phyloP scores from a whole-genome alignment of 768 basidiomycete genomes.

The Megacollybia marginata region DNA sequence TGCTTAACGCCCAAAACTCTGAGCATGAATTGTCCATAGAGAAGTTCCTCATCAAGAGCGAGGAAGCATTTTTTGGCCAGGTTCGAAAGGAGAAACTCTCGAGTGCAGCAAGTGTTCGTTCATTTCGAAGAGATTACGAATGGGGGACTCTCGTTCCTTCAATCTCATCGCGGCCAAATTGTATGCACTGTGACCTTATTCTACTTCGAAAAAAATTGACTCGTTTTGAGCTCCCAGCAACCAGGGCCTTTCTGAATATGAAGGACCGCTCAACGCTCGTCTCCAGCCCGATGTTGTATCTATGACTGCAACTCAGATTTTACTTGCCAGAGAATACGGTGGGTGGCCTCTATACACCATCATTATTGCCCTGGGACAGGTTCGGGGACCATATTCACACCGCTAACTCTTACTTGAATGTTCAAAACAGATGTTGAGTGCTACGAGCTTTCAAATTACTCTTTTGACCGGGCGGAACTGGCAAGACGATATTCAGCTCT shows the following conservation, averaged over 20 bases:
- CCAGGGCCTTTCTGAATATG: slow-evolving; percentile 41
- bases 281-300: slow-evolving; percentile 54
- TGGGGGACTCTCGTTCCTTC: slow-evolving; percentile 70
- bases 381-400: slow-evolving; percentile 17
- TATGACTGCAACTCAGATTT: slow-evolving; percentile 82
- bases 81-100: slow-evolving; percentile 85
- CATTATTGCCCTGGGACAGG: slow-evolving; percentile 79
- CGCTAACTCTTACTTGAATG: too few species aligned
- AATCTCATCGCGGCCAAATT: slow-evolving; percentile 66
- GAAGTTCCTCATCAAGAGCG: slow-evolving; percentile 83
- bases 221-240: slow-evolving; percentile 38
- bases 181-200: slow-evolving; percentile 44
- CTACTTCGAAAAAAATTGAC: not conserved
- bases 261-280: slow-evolving; percentile 40
- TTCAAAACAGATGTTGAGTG: slow-evolving; percentile 62
- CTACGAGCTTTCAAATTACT: slow-evolving; percentile 93
- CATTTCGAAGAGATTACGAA: slow-evolving; percentile 72
- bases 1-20: slow-evolving; percentile 77
- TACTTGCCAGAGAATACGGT: slow-evolving; percentile 68
- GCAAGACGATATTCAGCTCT: slow-evolving; percentile 73
- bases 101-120: slow-evolving; percentile 72
- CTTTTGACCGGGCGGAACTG: slow-evolving; percentile 82
- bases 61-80: slow-evolving; percentile 88
- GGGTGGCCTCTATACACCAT: slow-evolving; percentile 94
- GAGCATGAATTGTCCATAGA: slow-evolving; percentile 90